Evolutionary conservation across 2,329 filamentous ascomycete genomes (phyloP), one percentile per base, ranked within the genome.

Genomic region (Fusarium phyllophilum): DNA sequence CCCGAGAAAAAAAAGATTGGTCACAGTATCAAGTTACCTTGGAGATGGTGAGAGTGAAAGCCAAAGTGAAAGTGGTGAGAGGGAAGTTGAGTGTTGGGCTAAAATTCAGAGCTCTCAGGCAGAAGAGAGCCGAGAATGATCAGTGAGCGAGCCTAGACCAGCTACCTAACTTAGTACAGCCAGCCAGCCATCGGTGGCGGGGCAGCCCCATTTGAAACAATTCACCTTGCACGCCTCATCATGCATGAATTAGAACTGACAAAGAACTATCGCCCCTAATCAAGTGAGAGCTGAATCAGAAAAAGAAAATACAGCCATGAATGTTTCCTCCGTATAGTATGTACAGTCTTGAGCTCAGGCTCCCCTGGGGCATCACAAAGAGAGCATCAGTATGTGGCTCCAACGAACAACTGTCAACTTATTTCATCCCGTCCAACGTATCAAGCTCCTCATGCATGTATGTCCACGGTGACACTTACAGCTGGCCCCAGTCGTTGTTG

Each of bases 31-130:
- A 60, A 75, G 56, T 39, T 39, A 39, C 48, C 38, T 55, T 74
- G 38, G 52, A 33, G 33, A 49, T 60, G 46, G 34, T 55, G 51
- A 55, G 24, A 41, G 49, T 52, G 34, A 39, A 54, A 54, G 51
- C 20, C 51, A 54, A 62, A 58, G 67, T 24, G 62, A 55, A 52
- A 39, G 68, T 70, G 66, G 63, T 57, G 70, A 63, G 56, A 68
- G 59, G 33, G 48, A 68, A 62, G 55, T 44, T 62, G 69, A 70
- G 68, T 73, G 72, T 74, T 74, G 72, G 72, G 72, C 72, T 75
- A 74, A 74, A 74, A 74, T 69, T 75, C 64, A 70, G 55, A 75
- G 72, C 72, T 72, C 72, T 70, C 59, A 70, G 72, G 64, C 70
- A 73, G 68, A 75, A 73, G 54, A 54, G 67, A 69, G 48, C 72